Conservation (phyloP, 2,329 filamentous ascomycete genomes). For the Fusarium nurragi region DNA sequence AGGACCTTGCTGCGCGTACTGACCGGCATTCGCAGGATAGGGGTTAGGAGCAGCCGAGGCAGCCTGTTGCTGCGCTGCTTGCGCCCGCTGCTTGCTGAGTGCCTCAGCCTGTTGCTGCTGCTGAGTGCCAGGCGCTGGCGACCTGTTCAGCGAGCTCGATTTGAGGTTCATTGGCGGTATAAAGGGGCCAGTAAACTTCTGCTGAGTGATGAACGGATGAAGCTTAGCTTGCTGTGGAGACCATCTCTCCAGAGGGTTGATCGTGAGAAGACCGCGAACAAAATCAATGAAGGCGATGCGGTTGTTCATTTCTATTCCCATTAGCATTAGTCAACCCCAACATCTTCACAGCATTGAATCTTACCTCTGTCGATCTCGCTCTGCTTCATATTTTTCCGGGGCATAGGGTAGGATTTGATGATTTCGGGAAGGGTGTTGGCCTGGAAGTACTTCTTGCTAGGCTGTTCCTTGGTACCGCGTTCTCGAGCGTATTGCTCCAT, state of each 20-base stretch:
- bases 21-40: conserved; percentile 64
- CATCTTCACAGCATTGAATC: neutral
- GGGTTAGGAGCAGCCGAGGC: conserved; percentile 73
- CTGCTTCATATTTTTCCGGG: conserved; percentile 98
- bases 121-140: conserved; percentile 90
- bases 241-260: conserved; percentile 97
- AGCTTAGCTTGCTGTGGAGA: conserved; percentile 97
- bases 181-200: conserved; percentile 96
- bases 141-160: conserved; percentile 82
- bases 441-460: conserved; percentile 99
- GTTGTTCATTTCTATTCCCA: conserved; percentile 90
- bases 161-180: conserved; percentile 98
- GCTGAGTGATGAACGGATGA: conserved; percentile 98
- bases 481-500: conserved; percentile 98
- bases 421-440: conserved; percentile 95
- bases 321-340: conserved; percentile 15
- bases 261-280: conserved; percentile 88
- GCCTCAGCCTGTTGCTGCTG: conserved; percentile 96
- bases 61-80: conserved; percentile 74
- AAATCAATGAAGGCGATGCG: conserved; percentile 98
- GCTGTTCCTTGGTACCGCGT: conserved; percentile 96
- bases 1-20: conserved; percentile 60
- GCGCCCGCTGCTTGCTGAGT: conserved; percentile 88
- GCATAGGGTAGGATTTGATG: conserved; percentile 98
- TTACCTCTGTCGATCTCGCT: conserved; percentile 94